These are phyloP conservation scores for Cystobasidium ongulense DNA, from an alignment of 768 basidiomycete genomes.

Conservation along the genomic window DNA sequence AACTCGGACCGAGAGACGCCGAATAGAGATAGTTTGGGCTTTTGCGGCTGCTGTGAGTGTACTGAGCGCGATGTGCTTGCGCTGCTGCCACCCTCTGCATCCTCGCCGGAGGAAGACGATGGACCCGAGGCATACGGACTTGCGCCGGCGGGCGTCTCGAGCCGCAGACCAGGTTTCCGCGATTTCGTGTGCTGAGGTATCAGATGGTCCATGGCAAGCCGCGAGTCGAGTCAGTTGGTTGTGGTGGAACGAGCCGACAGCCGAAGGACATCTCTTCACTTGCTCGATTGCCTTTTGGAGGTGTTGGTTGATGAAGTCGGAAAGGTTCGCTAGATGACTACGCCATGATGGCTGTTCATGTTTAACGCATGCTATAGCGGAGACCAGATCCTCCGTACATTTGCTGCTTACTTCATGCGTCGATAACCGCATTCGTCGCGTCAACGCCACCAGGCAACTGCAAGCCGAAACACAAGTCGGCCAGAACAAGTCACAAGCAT, in stretches of 20 bases:
- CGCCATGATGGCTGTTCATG: too few species aligned
- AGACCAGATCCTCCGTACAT: too few species aligned
- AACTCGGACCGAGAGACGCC: neutral
- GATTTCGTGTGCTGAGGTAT: neutral
- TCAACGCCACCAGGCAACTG: too few species aligned
- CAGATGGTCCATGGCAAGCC: neutral
- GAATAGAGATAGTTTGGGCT: conserved; percentile 1
- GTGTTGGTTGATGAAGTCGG: too few species aligned
- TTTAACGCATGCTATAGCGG: too few species aligned
- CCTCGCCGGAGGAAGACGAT: neutral
- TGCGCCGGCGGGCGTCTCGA: neutral
- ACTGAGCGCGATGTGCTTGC: neutral
- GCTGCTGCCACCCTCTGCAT: neutral
- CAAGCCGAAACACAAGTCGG: too few species aligned
- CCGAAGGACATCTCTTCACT: too few species aligned
- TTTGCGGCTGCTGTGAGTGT: neutral
- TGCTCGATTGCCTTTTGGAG: neutral
- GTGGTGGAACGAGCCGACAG: neutral
- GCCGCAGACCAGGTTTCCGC: conserved; percentile 13
- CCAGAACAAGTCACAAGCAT: too few species aligned
- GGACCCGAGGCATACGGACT: neutral
- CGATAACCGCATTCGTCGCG: too few species aligned
- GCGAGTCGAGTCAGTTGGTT: neutral
- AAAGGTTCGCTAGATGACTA: too few species aligned
- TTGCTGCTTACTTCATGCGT: too few species aligned